phyloP scores from a whole-genome alignment of 2,329 filamentous ascomycete genomes.

The Fusarium siculi region DNA sequence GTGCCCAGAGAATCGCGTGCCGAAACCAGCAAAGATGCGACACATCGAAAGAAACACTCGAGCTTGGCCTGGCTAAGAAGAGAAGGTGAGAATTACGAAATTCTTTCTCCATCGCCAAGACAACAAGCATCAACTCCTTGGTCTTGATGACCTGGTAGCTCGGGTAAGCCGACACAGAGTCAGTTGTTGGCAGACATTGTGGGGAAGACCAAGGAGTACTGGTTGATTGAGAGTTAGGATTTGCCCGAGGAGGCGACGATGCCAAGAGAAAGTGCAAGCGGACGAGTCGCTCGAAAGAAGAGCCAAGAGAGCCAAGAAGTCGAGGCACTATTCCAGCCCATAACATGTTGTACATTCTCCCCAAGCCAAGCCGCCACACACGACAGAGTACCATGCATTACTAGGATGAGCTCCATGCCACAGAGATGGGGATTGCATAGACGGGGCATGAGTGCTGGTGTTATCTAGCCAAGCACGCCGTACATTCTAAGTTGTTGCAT shows the following conservation, averaged over 20 bases:
- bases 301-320: slow-evolving; percentile 36
- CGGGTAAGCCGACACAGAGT: slow-evolving; percentile 28
- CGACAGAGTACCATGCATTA: slow-evolving; percentile 29
- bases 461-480: slow-evolving; percentile 33
- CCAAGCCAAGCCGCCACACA: slow-evolving; percentile 35
- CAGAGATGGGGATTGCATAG: slow-evolving; percentile 24
- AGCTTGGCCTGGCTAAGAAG: slow-evolving; percentile 34
- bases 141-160: slow-evolving; percentile 19
- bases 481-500: slow-evolving; percentile 1
- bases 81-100: slow-evolving; percentile 36
- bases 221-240: slow-evolving; percentile 23
- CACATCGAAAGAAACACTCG: slow-evolving; percentile 7
- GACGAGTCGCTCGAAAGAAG: slow-evolving; percentile 21
- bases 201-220: slow-evolving; percentile 16
- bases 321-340: slow-evolving; percentile 26
- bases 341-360: slow-evolving; percentile 36
- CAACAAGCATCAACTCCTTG: slow-evolving; percentile 25
- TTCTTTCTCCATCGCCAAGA: slow-evolving; percentile 34
- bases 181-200: slow-evolving; percentile 24
- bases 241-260: slow-evolving; percentile 38
- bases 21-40: slow-evolving; percentile 29
- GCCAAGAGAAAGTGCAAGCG: slow-evolving; percentile 30
- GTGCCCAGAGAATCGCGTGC: slow-evolving; percentile 24
- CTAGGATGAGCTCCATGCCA: background rate
- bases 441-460: slow-evolving; percentile 21